Evolutionary conservation across 1,284 basidiomycete species (phyloP), one percentile per base, ranked within the genome.

Genomic region (Cerioporus squamosus): DNA sequence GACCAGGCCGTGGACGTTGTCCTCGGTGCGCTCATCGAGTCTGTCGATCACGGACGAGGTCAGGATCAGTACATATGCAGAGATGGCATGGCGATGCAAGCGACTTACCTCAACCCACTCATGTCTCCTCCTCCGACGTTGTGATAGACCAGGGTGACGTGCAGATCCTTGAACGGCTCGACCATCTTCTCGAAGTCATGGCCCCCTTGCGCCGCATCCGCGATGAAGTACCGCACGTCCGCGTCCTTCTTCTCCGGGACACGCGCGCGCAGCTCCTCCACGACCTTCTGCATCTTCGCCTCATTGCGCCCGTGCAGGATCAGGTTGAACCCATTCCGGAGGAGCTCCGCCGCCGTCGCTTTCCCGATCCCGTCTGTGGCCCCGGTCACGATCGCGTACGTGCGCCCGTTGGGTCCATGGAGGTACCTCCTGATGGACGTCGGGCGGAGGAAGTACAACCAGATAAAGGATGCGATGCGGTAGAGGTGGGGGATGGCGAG

Each of bases 291-390:
- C 61, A 72, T 62, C 60, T 72, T 72, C 51, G 65, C 61, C 55
- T 67, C 67, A 49, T 68, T 70, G 10, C 71, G 62, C 14, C 70
- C 71, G 43, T 73, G 71, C 17, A 73, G 44, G 55, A 73, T 66
- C 26, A 73, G 51, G 46, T 68, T 73, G 67, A 73, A 73, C 15
- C 70, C 71, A 31, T 59, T 62, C 40, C 48, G 53, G 49, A 70
- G 69, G n/a, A 73, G 65, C 64, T 72, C 68, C 9, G 60, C 57
- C 8, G 70, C 70, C 2, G 65, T 49, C 5, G 61, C 65, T 51
- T 67, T 70, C 23, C 71, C 71, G 17, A 73, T 73, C 12, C 71
- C 71, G 53, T 73, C 71, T 14, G 70, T 63, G 0, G 71, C 70
- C 1, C 70, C 71, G 0, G 71, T 73, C 40, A 73, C 58, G 38